phyloP scores from a whole-genome alignment of 176 grass and related monocot species.

The Oryza brachyantha region DNA sequence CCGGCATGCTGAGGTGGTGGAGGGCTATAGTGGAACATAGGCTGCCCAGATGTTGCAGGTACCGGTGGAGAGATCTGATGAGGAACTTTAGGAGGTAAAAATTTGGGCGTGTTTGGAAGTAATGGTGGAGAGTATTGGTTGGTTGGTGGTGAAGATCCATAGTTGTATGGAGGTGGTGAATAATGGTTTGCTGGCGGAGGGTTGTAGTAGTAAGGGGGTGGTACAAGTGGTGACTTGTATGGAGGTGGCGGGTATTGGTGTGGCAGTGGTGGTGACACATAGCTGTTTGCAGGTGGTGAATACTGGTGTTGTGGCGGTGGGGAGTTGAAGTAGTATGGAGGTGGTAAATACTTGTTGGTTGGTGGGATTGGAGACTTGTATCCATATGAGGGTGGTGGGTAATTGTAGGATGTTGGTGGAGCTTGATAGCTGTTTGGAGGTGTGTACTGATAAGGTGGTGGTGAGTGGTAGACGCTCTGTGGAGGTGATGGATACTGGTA shows the following conservation, averaged over 20 bases:
- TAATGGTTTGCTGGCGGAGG: constrained; percentile 39
- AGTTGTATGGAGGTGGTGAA: constrained; percentile 36
- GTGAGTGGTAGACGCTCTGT: constrained; percentile 14
- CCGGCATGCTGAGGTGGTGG: constrained; percentile 22
- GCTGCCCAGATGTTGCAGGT: constrained; percentile 18
- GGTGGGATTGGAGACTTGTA: constrained; percentile 17
- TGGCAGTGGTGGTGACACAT: constrained; percentile 21
- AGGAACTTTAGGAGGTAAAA: constrained; percentile 32
- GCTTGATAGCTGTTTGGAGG: constrained; percentile 35
- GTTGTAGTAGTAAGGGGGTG: constrained; percentile 19
- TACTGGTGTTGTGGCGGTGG: constrained; percentile 34
- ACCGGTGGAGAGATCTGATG: constrained; percentile 33
- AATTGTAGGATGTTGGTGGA: constrained; percentile 23
- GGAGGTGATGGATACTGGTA: constrained; percentile 48
- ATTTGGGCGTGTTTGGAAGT: constrained; percentile 9
- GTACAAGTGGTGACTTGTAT: constrained; percentile 34
- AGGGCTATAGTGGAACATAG: constrained; percentile 36
- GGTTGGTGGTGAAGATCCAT: constrained; percentile 34
- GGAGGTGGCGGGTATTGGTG: constrained; percentile 36
- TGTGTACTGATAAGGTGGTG: constrained; percentile 27
- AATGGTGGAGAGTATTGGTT: constrained; percentile 28
- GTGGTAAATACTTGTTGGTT: constrained; percentile 36
- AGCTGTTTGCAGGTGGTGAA: constrained; percentile 9
- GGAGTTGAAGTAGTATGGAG: constrained; percentile 50
- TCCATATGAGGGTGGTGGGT: background rate